Evolutionary conservation across 2,329 filamentous ascomycete genomes (phyloP).

Genomic region (Aspergillus jensenii): DNA sequence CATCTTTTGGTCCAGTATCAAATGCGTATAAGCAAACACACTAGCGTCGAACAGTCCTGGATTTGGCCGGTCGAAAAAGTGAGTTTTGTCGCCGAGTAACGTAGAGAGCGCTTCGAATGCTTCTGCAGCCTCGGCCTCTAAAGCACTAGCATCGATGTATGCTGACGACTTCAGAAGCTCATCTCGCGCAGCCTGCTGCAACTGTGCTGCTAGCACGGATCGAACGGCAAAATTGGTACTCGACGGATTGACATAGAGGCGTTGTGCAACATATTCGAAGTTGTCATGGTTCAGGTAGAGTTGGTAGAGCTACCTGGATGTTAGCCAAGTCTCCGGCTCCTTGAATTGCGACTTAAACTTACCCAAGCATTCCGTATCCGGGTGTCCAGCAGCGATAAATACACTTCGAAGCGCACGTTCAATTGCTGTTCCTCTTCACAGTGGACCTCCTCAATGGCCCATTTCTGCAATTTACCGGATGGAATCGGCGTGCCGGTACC

Average conservation of each 20-base stretch:
- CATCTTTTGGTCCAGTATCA: constrained; percentile 67
- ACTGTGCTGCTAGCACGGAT: constrained; percentile 61
- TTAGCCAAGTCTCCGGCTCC: neutral
- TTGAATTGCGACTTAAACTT: constrained; percentile 25
- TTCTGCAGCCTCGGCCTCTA: constrained; percentile 61
- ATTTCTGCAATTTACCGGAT: constrained; percentile 68
- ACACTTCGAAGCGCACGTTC: constrained; percentile 67
- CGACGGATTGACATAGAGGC: constrained; percentile 68
- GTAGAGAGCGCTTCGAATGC: constrained; percentile 63
- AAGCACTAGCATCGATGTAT: constrained; percentile 55
- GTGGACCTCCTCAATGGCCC: constrained; percentile 56
- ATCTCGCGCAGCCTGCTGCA: constrained; percentile 69
- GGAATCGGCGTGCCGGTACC: constrained; percentile 52
- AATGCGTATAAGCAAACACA: constrained; percentile 85
- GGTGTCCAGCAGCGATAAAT: constrained; percentile 73
- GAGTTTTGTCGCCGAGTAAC: constrained; percentile 57
- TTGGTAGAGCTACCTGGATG: constrained; percentile 62
- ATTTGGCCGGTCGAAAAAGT: constrained; percentile 58
- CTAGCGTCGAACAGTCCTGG: constrained; percentile 83
- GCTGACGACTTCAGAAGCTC: constrained; percentile 67
- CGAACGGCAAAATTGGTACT: constrained; percentile 63
- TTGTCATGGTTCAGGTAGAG: constrained; percentile 76
- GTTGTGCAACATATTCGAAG: constrained; percentile 61
- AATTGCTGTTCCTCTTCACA: constrained; percentile 50
- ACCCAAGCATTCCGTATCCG: constrained; percentile 85